Base-by-base conservation (phyloP, 768 basidiomycete genomes). In the Cystobasidium onofrii region DNA sequence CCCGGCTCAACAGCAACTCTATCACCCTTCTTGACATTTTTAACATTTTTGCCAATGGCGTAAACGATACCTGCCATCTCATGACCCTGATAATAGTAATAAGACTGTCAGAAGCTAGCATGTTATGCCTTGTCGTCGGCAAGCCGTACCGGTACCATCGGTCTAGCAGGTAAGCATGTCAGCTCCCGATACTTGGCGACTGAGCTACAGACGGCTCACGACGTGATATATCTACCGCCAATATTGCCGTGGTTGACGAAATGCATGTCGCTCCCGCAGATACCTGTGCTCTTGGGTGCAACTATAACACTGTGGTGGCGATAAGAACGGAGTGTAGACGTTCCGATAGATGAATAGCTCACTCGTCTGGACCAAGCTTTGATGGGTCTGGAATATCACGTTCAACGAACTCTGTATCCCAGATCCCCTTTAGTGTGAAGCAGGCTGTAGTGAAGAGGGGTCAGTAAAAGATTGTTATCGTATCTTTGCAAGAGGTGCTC, bases 221-320 rank as follows among this genome's bases (percentile, higher is more conserved):
- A 27, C 20, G 25, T 27, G 41, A 67, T 36, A 20, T 52, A 46
- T 36, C 85, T 85, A 72, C 88, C 88, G 23, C 87, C 75, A 50
- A 76, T 73, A 46, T 87, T 85, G 23, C 91, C 91, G 74, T 90
- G 85, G 20, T 85, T 84, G 39, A 89, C 83, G 81, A 88, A 93
- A 79, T 91, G 90, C 18, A 90, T 87, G 88, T 91, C 77, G 4
- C 36, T 39, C 2, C 63, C 63, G 39, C 63, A 76, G 23, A 75
- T 46, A 18, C 91, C 92, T 18, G 93, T 95, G 83, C 93, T 94
- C 83, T 91, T 92, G 50, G 97, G 89, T 78, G 89, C 84, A 39
- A 98, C 87, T 23, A 97, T 86, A 52, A 92, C 91, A 76, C 96
- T 89, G 78, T 88, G 63, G 27, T 20, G 13, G 18, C 34, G 18